A percentile compares a stretch with the other conserved stretches of the same genome.
phyloP scores from a whole-genome alignment of 1,284 basidiomycete genomes.

The Pseudozyma sp. region DNA sequence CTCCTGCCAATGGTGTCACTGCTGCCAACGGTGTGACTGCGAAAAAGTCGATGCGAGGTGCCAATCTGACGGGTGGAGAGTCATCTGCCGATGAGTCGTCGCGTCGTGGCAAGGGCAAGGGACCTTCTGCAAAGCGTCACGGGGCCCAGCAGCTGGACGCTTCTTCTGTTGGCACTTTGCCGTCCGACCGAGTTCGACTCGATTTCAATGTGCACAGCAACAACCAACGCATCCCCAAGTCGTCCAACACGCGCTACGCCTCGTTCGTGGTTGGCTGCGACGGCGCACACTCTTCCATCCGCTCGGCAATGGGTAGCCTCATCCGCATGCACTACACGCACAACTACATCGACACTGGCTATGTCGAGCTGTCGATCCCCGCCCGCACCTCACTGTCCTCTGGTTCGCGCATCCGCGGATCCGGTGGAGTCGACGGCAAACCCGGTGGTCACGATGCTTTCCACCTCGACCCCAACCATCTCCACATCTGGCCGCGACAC shows the following conservation, averaged over 20 bases:
- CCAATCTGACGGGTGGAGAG: conserved; percentile 15
- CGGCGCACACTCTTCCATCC: conserved; percentile 49
- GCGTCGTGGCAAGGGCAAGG: conserved; percentile 9
- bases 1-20: conserved; percentile 2
- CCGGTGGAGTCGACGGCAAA: conserved; percentile 24
- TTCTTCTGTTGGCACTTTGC: background rate
- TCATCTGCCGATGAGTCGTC: conserved; percentile 15
- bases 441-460: conserved; percentile 71
- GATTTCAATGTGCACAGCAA: conserved; percentile 34
- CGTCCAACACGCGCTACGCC: conserved; percentile 19
- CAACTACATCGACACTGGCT: conserved; percentile 93
- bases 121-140: background rate
- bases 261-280: conserved; percentile 59
- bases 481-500: conserved; percentile 98
- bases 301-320: conserved; percentile 72
- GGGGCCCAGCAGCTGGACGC: background rate
- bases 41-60: conserved; percentile 4
- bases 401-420: conserved; percentile 72
- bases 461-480: conserved; percentile 89
- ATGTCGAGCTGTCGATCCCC: conserved; percentile 95
- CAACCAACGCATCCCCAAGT: conserved; percentile 13
- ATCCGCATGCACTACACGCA: conserved; percentile 83
- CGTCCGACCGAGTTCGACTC: conserved; percentile 19
- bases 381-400: conserved; percentile 74
- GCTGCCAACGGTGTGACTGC: conserved; percentile 1